Base-by-base conservation (phyloP, 768 basidiomycete genomes). In the Suillus subluteus region DNA sequence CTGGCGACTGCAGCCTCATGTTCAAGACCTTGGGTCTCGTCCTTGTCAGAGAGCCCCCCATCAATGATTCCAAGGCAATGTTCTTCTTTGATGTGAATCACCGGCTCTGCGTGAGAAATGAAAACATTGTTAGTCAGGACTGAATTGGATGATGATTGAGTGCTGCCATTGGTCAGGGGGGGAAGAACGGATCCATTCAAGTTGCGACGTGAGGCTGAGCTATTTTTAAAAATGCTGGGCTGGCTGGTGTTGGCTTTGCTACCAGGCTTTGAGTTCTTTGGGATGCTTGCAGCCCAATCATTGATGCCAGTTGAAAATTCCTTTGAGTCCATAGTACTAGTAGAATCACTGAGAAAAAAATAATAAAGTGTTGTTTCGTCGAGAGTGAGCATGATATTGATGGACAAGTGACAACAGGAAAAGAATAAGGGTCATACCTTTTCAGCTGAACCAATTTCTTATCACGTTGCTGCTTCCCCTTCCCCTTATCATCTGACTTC, bases 251-350 rank as follows among this genome's bases (percentile, higher is more conserved):
- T 48, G 46, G 46, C 46, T 11, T 48, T 48, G n/a, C 46, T 48
- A 48, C 46, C 46, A 48, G 46, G 46, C 46, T 48, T 48, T 48
- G 46, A 18, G 46, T 48, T 48, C 46, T 48, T 0, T 48, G 46
- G 46, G n/a, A 48, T 48, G 46, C 46, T 12, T 9, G n/a, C 46
- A 16, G 46, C 46, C n/a, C 46, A 48, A 48, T 48, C 46, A 48
- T 48, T 48, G 46, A 48, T 48, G 46, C 46, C n/a, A n/a, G 23
- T 50, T 50, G 48, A 50, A 50, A 50, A 50, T 50, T 50, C 48
- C 48, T 50, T 50, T 50, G 48, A 18, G 48, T 26, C 23, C 18
- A 18, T 50, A 50, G 48, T 0, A 2, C 48, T 50, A 50, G 48
- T 1, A 50, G 48, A 50, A 50, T 50, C 12, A 50, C 48, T 50